A percentile compares a stretch with the other conserved stretches of the same genome.
Evolutionary conservation across 2,329 filamentous ascomycete species (phyloP).

Genomic region (Pseudopyrenochaeta lycopersici): DNA sequence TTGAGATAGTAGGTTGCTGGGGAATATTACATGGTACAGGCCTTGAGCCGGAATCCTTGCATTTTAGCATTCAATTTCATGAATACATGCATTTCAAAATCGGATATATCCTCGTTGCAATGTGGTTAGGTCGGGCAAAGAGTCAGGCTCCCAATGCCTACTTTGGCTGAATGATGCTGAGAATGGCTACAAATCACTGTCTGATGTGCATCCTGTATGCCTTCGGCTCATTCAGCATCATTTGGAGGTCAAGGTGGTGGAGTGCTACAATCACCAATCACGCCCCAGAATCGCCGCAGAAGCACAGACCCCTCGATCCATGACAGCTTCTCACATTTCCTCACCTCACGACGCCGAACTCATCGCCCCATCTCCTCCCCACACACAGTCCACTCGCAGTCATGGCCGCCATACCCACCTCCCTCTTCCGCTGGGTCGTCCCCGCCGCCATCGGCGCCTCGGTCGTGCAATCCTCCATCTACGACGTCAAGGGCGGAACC

Average conservation of each 20-base stretch:
- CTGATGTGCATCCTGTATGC: no score
- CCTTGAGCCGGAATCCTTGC: background rate
- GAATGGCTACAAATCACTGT: no score
- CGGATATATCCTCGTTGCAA: background rate
- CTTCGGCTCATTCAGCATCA: no score
- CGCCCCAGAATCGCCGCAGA: constrained; percentile 15
- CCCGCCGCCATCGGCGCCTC: constrained; percentile 75
- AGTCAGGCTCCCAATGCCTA: no score
- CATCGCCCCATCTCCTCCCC: constrained; percentile 23
- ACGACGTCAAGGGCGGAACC: constrained; percentile 95
- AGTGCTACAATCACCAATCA: constrained; percentile 21
- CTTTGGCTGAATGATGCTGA: no score
- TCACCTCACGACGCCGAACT: constrained; percentile 20
- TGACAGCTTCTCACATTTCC: constrained; percentile 24
- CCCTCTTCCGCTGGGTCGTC: constrained; percentile 66
- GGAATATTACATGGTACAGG: background rate
- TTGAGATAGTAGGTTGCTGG: background rate
- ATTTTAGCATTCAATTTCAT: constrained; percentile 4
- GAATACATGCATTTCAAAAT: constrained; percentile 7
- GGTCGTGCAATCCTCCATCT: constrained; percentile 80
- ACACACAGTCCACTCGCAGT: constrained; percentile 15
- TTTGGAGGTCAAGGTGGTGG: background rate
- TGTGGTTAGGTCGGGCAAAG: no score
- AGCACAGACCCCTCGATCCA: constrained; percentile 19
- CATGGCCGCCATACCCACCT: constrained; percentile 46